Evolutionary conservation across 2,329 filamentous ascomycete genomes (phyloP).

Genomic region (Tolypocladium nubicola): DNA sequence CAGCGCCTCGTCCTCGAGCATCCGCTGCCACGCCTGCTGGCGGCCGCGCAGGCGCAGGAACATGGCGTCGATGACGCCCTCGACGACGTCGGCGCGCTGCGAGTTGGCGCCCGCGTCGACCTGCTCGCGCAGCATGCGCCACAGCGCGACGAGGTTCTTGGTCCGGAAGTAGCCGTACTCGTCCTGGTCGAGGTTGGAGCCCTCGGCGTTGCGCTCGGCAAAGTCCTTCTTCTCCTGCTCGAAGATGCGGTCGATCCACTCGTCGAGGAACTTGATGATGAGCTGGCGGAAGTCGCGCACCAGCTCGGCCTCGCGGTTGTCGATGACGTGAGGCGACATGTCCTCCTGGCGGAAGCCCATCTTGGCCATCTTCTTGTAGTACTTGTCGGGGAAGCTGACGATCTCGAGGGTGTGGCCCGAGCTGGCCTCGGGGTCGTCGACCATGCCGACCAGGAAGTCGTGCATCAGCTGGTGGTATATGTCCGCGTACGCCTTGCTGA

Average conservation of each 20-base stretch:
- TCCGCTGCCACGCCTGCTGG: constrained; percentile 76
- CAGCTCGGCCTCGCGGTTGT: constrained; percentile 80
- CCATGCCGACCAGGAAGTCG: constrained; percentile 73
- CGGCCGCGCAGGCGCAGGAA: constrained; percentile 74
- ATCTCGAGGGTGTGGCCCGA: constrained; percentile 85
- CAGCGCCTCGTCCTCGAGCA: constrained; percentile 75
- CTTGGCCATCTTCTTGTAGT: constrained; percentile 92
- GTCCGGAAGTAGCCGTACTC: constrained; percentile 87
- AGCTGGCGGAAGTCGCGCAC: constrained; percentile 89
- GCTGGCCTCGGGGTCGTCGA: constrained; percentile 76
- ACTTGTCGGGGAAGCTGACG: constrained; percentile 90
- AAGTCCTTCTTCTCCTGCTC: constrained; percentile 74
- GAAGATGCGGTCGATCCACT: constrained; percentile 95
- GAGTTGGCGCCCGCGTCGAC: constrained; percentile 76
- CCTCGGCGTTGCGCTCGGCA: constrained; percentile 62
- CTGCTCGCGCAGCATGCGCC: constrained; percentile 95
- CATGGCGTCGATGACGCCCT: constrained; percentile 95
- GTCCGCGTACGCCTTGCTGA: constrained; percentile 78
- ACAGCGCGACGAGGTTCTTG: constrained; percentile 85
- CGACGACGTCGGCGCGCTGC: constrained; percentile 77
- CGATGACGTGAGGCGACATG: constrained; percentile 77
- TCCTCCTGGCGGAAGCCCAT: constrained; percentile 69
- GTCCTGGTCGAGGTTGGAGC: constrained; percentile 69
- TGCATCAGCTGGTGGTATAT: constrained; percentile 96
- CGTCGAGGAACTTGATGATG: constrained; percentile 89